A percentile compares a stretch with the other conserved stretches of the same genome.
Evolutionary conservation across 148 eudicot species (phyloP).

Genomic region (Suaeda aralocaspica): DNA sequence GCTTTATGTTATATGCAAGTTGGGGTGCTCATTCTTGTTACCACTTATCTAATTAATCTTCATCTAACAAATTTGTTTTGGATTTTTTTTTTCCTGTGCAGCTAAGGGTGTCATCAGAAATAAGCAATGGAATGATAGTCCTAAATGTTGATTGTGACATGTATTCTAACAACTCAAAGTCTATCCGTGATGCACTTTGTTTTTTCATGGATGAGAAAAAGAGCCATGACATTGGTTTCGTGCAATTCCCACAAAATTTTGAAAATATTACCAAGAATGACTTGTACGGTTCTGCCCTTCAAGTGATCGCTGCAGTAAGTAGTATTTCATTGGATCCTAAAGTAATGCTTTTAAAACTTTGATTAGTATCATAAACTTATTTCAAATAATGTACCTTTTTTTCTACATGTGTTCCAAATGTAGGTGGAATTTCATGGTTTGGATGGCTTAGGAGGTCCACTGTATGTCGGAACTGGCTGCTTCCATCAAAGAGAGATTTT

Average conservation of each 20-base stretch:
- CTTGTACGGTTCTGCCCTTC: conserved; percentile 39
- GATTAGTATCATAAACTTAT: not conserved
- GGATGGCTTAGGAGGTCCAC: conserved; percentile 79
- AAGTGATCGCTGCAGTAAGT: conserved; percentile 40
- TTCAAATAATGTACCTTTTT: not conserved
- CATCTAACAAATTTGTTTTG: not conserved
- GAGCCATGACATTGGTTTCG: conserved; percentile 62
- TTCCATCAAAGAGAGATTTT: conserved; percentile 74
- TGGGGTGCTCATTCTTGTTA: no score
- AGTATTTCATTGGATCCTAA: not conserved
- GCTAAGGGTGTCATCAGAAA: conserved; percentile 78
- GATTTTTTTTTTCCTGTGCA: conserved; percentile 22
- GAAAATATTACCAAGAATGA: conserved; percentile 59
- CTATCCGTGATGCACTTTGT: conserved; percentile 69
- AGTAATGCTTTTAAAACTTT: not conserved
- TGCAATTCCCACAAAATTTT: conserved; percentile 71
- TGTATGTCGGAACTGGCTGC: conserved; percentile 75
- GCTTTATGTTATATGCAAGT: no score
- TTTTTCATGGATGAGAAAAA: conserved; percentile 77
- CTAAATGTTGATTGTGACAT: conserved; percentile 85
- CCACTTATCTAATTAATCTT: not conserved
- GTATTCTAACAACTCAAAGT: conserved; percentile 61
- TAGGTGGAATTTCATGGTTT: conserved; percentile 69
- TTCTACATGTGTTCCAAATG: not conserved
- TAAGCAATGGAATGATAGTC: conserved; percentile 66